Evolutionary conservation across 306 rosid genomes (phyloP).

Genomic region (Cicer arietinum): DNA sequence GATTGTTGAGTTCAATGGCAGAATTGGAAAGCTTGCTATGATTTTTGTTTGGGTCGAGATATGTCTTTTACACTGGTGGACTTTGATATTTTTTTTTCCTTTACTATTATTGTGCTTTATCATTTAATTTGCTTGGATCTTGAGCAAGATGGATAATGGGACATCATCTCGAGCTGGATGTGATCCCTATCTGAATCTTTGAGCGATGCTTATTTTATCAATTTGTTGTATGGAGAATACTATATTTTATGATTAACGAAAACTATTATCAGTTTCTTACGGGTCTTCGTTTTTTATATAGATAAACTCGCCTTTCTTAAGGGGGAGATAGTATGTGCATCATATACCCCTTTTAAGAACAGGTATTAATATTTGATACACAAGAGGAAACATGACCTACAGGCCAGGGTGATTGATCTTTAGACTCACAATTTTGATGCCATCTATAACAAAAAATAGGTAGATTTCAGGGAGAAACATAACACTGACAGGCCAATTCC

Average conservation of each 20-base stretch:
- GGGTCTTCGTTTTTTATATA: too few species aligned
- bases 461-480: too few species aligned
- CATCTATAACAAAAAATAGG: too few species aligned
- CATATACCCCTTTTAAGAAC: too few species aligned
- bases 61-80: constrained; percentile 27
- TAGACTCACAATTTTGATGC: too few species aligned
- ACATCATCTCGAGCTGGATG: constrained; percentile 27
- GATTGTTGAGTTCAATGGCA: constrained; percentile 39
- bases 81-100: constrained; percentile 30
- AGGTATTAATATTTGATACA: too few species aligned
- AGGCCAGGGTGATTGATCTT: too few species aligned
- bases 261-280: not conserved
- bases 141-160: constrained; percentile 44
- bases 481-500: too few species aligned
- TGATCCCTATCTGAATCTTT: constrained; percentile 33
- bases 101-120: constrained; percentile 7
- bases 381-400: too few species aligned
- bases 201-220: constrained; percentile 17
- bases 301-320: too few species aligned
- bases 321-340: too few species aligned
- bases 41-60: constrained; percentile 49
- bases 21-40: constrained; percentile 43
- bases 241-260: constrained; percentile 22
- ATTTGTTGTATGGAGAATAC: constrained; percentile 41
- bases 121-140: constrained; percentile 44